Evolutionary conservation across 2,329 filamentous ascomycete species (phyloP).

Genomic region (Xylaria sp.): DNA sequence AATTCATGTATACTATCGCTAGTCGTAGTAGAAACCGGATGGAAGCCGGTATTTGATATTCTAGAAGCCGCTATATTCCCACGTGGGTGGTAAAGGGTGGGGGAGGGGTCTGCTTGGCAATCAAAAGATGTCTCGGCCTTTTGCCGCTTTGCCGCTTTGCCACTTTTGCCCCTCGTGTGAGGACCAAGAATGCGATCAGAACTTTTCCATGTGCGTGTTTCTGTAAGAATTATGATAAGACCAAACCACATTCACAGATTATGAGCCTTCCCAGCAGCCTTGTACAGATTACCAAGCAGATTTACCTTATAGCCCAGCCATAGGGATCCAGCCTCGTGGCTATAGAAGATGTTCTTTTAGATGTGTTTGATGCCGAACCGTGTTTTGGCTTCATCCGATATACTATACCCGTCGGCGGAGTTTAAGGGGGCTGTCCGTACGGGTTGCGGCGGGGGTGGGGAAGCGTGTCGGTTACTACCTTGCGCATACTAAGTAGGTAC

Average conservation of each 20-base stretch:
- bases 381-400: background rate
- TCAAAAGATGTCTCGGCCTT: background rate
- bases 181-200: background rate
- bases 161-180: background rate
- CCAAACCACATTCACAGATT: background rate
- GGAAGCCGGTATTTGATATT: background rate
- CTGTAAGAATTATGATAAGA: background rate
- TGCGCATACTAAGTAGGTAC: too few relatives aligned
- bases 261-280: conserved; percentile 8
- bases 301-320: background rate
- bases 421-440: background rate
- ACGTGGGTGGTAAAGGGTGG: background rate
- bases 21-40: background rate
- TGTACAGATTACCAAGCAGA: background rate
- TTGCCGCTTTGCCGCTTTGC: conserved; percentile 6
- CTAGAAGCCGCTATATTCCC: background rate
- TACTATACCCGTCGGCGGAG: background rate
- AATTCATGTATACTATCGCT: background rate
- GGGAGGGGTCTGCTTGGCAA: conserved; percentile 1
- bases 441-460: background rate
- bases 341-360: background rate
- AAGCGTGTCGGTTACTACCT: background rate
- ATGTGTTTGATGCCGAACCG: background rate
- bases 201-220: background rate
- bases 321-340: background rate